Evolutionary conservation across 306 rosid genomes (phyloP), one percentile per base, ranked within the genome.

Genomic region (Pterocarpus macrocarpus): DNA sequence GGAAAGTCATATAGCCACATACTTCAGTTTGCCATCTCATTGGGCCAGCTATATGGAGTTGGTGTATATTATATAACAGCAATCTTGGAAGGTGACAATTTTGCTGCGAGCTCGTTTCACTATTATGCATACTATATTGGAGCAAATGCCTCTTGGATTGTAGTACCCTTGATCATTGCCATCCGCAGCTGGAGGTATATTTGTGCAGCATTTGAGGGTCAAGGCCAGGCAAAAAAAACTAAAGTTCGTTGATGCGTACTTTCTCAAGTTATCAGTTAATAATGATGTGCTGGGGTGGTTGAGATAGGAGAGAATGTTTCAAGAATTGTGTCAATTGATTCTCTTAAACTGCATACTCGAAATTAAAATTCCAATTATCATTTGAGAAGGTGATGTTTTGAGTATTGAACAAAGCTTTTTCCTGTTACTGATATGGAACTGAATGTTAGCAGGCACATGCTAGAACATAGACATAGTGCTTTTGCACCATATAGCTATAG

Each of bases 1-100:
- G 87, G 89, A 16, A 95, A 93, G 78, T 75, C 99, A 28, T 93
- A 93, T 63, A 87, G 96, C 76, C 87, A 91, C 69, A 86, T 93
- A 59, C 94, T 95, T 74, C 98, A 95, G 84, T 90, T 96, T 34
- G 94, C 94, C 53, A 80, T 96, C 79, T 96, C 93, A 52, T 67
- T 96, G 78, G 92, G 98, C 13, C 99, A 96, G 86, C 90, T 96
- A 10, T 93, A 95, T 6, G 98, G 97, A 81, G 81, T 88, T 36
- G 85, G 81, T 36, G 85, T 90, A 15, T 95, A 93, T 80, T 95
- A 82, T 87, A 45, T 89, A 68, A 90, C 99, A 13, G 82, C 97
- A 50, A 59, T 76, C 43, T 79, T 95, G 88, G 92, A 95, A 49
- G 99, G 99, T 43, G 97, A 93, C 78, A 80, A 92, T 50, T 93